phyloP scores from a whole-genome alignment of 83 land plant genomes.

The Diphasiastrum complanatum region DNA sequence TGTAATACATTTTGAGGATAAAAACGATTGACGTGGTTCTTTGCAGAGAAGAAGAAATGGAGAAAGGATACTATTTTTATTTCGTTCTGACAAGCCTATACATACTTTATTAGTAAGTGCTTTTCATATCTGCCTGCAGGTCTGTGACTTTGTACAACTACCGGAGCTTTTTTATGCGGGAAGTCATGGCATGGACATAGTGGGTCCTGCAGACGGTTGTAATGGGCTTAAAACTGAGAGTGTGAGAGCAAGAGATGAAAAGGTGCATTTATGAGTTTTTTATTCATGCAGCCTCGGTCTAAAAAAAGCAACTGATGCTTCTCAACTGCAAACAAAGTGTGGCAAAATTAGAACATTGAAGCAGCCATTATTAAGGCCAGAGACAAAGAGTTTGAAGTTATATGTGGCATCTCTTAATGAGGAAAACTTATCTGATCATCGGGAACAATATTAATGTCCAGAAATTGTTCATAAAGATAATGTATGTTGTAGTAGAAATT shows the following conservation, averaged over 20 bases:
- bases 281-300: not conserved
- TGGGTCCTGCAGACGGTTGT: slow-evolving; percentile 4
- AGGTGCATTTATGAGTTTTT: not conserved
- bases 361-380: too few relatives aligned
- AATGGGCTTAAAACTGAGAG: not conserved
- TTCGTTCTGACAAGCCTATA: not conserved
- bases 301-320: too few relatives aligned
- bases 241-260: not conserved
- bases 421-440: not conserved
- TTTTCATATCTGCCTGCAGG: not conserved
- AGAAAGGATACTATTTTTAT: not conserved
- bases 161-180: slow-evolving; percentile 4
- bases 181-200: slow-evolving; percentile 4
- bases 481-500: too few relatives aligned
- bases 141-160: slow-evolving; percentile 1
- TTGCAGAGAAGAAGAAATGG: too few relatives aligned
- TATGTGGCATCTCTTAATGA: too few relatives aligned
- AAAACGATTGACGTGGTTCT: too few relatives aligned
- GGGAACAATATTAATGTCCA: not conserved
- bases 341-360: too few relatives aligned
- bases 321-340: too few relatives aligned
- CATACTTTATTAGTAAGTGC: not conserved
- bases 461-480: too few relatives aligned
- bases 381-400: too few relatives aligned
- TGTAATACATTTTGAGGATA: too few relatives aligned